A percentile compares a stretch with the other conserved stretches of the same genome.
phyloP scores from a whole-genome alignment of 2,329 filamentous ascomycete species.

The Bisporella sp. region DNA sequence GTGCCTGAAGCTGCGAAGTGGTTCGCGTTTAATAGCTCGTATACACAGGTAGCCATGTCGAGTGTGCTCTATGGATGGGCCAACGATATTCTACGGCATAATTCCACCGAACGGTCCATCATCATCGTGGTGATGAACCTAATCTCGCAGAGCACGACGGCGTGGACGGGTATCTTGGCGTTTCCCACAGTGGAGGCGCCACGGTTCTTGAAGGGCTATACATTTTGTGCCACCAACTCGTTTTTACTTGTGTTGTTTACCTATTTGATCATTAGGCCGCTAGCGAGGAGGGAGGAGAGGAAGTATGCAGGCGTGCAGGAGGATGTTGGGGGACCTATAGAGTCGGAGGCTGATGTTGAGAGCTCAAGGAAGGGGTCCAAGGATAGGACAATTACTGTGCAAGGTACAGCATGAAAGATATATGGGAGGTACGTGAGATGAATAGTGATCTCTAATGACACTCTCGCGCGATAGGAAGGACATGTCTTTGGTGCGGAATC shows the following conservation, averaged over 20 bases:
- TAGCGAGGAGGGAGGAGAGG: constrained; percentile 9
- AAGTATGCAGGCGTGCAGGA: background rate
- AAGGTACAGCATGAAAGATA: too few relatives aligned
- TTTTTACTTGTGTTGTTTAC: constrained; percentile 28
- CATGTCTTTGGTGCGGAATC: too few relatives aligned
- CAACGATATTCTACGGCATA: constrained; percentile 36
- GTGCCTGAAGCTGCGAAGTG: constrained; percentile 47
- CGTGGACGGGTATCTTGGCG: constrained; percentile 38
- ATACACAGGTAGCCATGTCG: constrained; percentile 37
- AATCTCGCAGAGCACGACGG: constrained; percentile 38
- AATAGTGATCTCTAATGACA: too few relatives aligned
- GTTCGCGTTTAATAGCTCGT: constrained; percentile 43
- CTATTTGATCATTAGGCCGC: constrained; percentile 11
- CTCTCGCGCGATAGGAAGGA: too few relatives aligned
- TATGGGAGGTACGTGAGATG: too few relatives aligned
- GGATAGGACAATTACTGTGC: too few relatives aligned
- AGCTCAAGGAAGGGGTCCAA: too few relatives aligned
- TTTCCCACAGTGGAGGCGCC: constrained; percentile 41
- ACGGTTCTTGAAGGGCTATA: constrained; percentile 34
- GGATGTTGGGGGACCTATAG: too few relatives aligned
- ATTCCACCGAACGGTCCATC: constrained; percentile 33
- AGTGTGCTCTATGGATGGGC: constrained; percentile 41
- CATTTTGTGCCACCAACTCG: constrained; percentile 18
- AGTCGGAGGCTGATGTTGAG: too few relatives aligned
- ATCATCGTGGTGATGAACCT: constrained; percentile 36